Evolutionary conservation across 2,329 filamentous ascomycete genomes (phyloP).

Genomic region (Alternaria sp.): DNA sequence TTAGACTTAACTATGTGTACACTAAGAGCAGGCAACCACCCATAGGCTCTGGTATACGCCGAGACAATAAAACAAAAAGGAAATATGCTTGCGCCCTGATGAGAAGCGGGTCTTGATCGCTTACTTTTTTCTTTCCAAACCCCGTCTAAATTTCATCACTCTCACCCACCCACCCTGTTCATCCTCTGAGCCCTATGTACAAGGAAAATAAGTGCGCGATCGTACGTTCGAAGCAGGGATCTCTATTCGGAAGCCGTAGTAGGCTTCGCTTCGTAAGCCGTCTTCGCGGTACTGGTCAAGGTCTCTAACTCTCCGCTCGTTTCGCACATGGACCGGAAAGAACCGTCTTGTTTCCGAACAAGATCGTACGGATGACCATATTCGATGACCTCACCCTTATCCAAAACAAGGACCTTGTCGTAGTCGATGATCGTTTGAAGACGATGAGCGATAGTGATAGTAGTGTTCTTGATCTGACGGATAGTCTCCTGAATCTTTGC

Average conservation of each 20-base stretch:
- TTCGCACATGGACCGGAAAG: conserved; percentile 74
- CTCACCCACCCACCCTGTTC: background rate
- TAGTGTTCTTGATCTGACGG: conserved; percentile 88
- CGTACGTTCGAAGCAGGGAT: background rate
- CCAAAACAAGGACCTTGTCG: conserved; percentile 94
- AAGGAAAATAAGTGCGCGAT: background rate
- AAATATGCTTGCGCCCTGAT: conserved; percentile 1
- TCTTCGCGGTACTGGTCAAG: conserved; percentile 65
- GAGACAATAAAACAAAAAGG: background rate
- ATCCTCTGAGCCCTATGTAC: background rate
- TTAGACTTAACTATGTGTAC: background rate
- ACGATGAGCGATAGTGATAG: conserved; percentile 95
- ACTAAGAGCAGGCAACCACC: background rate
- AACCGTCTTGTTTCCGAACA: conserved; percentile 67
- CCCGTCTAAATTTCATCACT: background rate
- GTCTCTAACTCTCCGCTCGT: conserved; percentile 68
- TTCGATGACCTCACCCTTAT: conserved; percentile 87
- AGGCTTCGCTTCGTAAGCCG: conserved; percentile 48
- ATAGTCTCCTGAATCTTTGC: conserved; percentile 96
- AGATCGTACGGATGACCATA: conserved; percentile 90
- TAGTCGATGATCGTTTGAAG: conserved; percentile 98
- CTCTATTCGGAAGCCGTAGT: background rate
- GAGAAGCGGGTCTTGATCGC: background rate
- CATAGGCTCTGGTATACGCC: background rate
- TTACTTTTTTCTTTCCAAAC: background rate